Percentiles rank a stretch among this genome's conserved stretches.
Conservation (phyloP, 495 filamentous ascomycete species). For the Hypoxylon subgilvum region DNA sequence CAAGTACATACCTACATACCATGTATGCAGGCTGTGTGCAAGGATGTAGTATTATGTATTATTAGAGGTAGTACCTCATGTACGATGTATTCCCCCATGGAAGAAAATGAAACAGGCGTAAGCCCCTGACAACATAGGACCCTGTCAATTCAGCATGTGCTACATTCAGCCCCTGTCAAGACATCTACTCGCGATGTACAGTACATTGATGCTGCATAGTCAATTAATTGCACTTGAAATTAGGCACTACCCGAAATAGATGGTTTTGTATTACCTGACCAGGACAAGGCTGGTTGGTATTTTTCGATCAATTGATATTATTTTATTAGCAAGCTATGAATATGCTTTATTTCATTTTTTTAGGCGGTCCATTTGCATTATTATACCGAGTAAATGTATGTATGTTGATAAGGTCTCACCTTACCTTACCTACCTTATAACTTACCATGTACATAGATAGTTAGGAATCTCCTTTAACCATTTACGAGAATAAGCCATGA, state of each 20-base stretch:
- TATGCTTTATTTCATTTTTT: conserved; percentile 8
- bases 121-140: conserved; percentile 35
- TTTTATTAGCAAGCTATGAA: conserved; percentile 1
- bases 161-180: conserved; percentile 31
- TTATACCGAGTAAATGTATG: background rate
- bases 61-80: too few relatives aligned
- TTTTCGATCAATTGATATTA: conserved; percentile 2
- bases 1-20: too few relatives aligned
- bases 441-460: too few relatives aligned
- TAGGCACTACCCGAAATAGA: conserved; percentile 35
- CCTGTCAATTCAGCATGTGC: conserved; percentile 39
- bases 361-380: conserved; percentile 1
- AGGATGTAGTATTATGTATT: background rate
- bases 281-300: conserved; percentile 27
- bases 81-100: conserved; percentile 29
- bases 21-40: conserved; percentile 17
- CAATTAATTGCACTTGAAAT: conserved; percentile 39
- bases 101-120: conserved; percentile 42
- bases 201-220: conserved; percentile 31
- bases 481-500: too few relatives aligned
- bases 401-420: too few relatives aligned
- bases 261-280: conserved; percentile 24
- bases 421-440: too few relatives aligned
- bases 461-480: too few relatives aligned
- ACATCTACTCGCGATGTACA: conserved; percentile 30